These are phyloP conservation scores for Plasmodium knowlesi DNA, from an alignment of 169 alveolate species.

Conservation along the genomic window DNA sequence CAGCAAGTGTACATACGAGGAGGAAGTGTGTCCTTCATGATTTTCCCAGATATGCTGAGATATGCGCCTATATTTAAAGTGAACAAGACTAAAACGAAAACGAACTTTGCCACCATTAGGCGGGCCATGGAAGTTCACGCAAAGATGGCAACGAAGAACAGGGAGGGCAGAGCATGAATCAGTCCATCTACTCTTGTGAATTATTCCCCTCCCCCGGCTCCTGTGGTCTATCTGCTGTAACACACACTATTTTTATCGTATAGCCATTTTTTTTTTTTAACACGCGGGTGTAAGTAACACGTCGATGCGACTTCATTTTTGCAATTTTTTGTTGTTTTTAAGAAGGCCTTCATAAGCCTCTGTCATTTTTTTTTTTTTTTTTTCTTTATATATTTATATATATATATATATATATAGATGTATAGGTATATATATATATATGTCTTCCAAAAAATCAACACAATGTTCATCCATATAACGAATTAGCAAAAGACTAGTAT, in stretches of 20 bases:
- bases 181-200: background rate
- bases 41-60: slow-evolving; percentile 98
- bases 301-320: slow-evolving; percentile 39
- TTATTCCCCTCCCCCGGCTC: background rate
- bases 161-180: slow-evolving; percentile 45
- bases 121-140: slow-evolving; percentile 85
- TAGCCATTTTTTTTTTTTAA: background rate
- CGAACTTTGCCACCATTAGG: slow-evolving; percentile 83
- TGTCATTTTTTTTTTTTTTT: background rate
- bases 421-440: too few species aligned
- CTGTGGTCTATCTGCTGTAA: background rate
- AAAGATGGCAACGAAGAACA: slow-evolving; percentile 78
- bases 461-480: background rate
- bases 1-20: slow-evolving; percentile 94
- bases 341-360: background rate
- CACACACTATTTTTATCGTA: background rate
- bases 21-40: slow-evolving; percentile 95
- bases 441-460: background rate
- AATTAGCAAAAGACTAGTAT: background rate
- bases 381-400: too few species aligned
- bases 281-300: background rate
- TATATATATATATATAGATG: too few species aligned
- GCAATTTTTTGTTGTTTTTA: background rate
- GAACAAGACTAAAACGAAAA: slow-evolving; percentile 82
- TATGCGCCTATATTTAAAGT: slow-evolving; percentile 99